Conservation (phyloP, 495 filamentous ascomycete species). For the Pyrenula aspistea region DNA sequence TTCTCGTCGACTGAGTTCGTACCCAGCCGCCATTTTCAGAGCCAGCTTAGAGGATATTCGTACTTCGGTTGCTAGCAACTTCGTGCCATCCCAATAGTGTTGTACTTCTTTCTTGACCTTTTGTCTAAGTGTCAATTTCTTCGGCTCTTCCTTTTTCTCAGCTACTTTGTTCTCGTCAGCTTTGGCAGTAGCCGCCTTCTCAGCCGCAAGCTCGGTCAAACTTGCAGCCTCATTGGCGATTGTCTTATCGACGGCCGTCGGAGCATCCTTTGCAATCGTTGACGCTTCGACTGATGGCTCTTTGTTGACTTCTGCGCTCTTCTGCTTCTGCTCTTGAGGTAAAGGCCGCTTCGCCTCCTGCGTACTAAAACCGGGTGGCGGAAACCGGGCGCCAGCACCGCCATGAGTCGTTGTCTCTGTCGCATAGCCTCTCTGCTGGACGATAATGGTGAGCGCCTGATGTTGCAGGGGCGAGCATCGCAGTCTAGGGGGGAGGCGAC, state of each 20-base stretch:
- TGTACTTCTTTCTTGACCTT: conserved; percentile 84
- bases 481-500: neutral
- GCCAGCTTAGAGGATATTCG: conserved; percentile 83
- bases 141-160: conserved; percentile 66
- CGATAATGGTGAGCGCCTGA: conserved; percentile 51
- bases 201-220: conserved; percentile 31
- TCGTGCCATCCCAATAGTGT: conserved; percentile 99
- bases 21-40: conserved; percentile 94
- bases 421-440: conserved; percentile 50
- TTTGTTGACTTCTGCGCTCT: conserved; percentile 15
- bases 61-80: conserved; percentile 84
- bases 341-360: conserved; percentile 84
- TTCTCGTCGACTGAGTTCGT: conserved; percentile 91
- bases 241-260: conserved; percentile 29
- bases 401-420: conserved; percentile 50
- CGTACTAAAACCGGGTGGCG: conserved; percentile 88
- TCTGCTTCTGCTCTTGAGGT: conserved; percentile 26
- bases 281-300: conserved; percentile 12
- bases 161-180: conserved; percentile 36
- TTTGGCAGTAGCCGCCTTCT: conserved; percentile 28
- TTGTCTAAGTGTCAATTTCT: conserved; percentile 78
- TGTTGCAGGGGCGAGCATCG: neutral
- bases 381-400: conserved; percentile 44
- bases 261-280: conserved; percentile 14
- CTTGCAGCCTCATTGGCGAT: conserved; percentile 28